Base-by-base conservation (phyloP, 2,329 filamentous ascomycete species). In the Ascochyta rabiei region DNA sequence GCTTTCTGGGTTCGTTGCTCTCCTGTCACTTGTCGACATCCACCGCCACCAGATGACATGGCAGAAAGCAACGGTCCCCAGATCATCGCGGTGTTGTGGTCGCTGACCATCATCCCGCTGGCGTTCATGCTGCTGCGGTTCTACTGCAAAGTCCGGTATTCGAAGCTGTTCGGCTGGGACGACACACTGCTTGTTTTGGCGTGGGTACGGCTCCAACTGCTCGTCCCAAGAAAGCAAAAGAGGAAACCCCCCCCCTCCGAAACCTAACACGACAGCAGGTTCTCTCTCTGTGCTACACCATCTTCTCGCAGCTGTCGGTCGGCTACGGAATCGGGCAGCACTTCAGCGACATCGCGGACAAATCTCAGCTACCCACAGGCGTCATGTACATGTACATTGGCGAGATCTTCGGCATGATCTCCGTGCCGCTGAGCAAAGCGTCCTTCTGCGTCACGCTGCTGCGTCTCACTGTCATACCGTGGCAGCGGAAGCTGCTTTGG, bases 41-140 rank as follows among this genome's bases (percentile, higher is more conserved):
- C 6, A 28, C 24, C 24, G 7, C 24, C 24, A 28, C 2, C 24
- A 28, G 24, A 28, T 28, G 9, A 28, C 30, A 56, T 60, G 57
- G 50, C 41, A 9, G 49, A 58, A 8, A 33, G 15, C 31, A 60
- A 60, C 38, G 51, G 50, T 13, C 39, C 45, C 8, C 39, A 35
- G 23, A 38, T 48, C 68, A 83, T 83, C 21, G 31, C 28, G 69
- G n/a, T 53, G 26, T 40, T 60, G 23, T 62, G 59, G 59, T 33
- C 28, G 2, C 33, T 60, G 44, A 56, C 47, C 4, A 31, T 18
- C 5, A 21, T 60, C 5, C 42, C 53, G 7, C 37, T 61, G 15
- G 12, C 45, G n/a, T 57, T 62, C 30, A 57, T 62, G 38, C 16
- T n/a, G 4, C 31, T 62, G 40, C 41, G 57, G 6, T 51, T 60